Base-by-base conservation (phyloP, 2,329 filamentous ascomycete species). In the Aspergillus pseudoterreus region DNA sequence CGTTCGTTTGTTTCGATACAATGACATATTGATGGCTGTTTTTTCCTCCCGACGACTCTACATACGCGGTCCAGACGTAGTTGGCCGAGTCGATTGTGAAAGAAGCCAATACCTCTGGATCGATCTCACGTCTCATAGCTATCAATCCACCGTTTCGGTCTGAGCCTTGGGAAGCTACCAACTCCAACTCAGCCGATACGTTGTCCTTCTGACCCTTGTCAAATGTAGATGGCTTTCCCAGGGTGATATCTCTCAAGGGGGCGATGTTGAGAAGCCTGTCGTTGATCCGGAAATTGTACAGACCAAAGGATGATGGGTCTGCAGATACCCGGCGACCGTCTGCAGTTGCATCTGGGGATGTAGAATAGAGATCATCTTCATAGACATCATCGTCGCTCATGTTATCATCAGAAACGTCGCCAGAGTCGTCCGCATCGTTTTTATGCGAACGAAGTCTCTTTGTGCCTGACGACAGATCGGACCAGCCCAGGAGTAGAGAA, bases 401-500 rank as follows among this genome's bases (percentile, higher is more conserved):
- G 3, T 79, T 69, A 17, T 73, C 66, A 24, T 88, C 85, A 6
- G 87, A 85, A 42, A 82, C 71, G 17, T 84, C 82, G 12, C 75
- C 72, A 4, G 65, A 57, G 38, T 64, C 70, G 38, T 76, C 62
- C 75, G 12, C 63, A 75, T 84, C 62, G 77, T 82, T 74, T 45
- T 86, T 51, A 22, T 66, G 85, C 4, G 81, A 68, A 39, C 84
- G 81, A 21, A 81, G 78, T 60, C 85, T 85, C 46, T 81, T 81
- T 2, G 77, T 60, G 54, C 84, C 81, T 10, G 75, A 73, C 49
- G 84, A 80, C 59, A 86, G 87, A 56, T 82, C 81, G 35, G 82
- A 84, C 87, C 91, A 96, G 19, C 88, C 86, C 22, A 99, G 68
- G 4, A 99, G 78, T 1, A 89, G 69, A 0, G 92, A 95, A 59